phyloP scores from a whole-genome alignment of 1,284 basidiomycete species.

The Coniferiporia weirii region DNA sequence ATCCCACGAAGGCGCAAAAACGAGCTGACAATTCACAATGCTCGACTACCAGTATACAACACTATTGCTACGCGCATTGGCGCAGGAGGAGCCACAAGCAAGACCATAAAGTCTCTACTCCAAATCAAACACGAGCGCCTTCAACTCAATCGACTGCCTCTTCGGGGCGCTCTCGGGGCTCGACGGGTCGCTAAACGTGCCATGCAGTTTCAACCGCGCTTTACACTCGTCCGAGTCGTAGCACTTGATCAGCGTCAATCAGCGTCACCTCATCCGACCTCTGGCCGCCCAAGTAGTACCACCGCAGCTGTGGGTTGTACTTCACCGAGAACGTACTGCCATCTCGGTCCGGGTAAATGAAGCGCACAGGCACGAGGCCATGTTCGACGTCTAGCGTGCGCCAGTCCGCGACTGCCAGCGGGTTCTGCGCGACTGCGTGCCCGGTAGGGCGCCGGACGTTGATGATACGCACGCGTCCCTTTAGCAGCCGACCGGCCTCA shows the following conservation, averaged over 20 bases:
- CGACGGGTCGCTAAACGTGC: slow-evolving; percentile 37
- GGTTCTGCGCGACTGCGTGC: slow-evolving; percentile 40
- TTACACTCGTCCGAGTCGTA: slow-evolving; percentile 37
- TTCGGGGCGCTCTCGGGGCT: slow-evolving; percentile 36
- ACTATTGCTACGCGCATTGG: too few species aligned
- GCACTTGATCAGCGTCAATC: slow-evolving; percentile 21
- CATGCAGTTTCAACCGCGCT: slow-evolving; percentile 42
- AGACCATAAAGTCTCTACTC: background rate
- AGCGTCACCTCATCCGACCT: slow-evolving; percentile 26
- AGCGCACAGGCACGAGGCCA: slow-evolving; percentile 31
- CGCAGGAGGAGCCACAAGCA: too few species aligned
- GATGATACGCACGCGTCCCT: slow-evolving; percentile 49
- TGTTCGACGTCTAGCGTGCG: slow-evolving; percentile 31
- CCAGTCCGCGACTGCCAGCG: slow-evolving; percentile 44
- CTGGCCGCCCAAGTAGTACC: slow-evolving; percentile 30
- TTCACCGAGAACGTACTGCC: slow-evolving; percentile 32
- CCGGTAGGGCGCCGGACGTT: slow-evolving; percentile 52
- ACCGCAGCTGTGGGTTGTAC: slow-evolving; percentile 24
- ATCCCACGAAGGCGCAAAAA: too few species aligned
- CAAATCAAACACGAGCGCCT: slow-evolving; percentile 35
- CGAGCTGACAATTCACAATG: too few species aligned
- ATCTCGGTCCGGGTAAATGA: slow-evolving; percentile 31
- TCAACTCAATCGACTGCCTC: slow-evolving; percentile 40
- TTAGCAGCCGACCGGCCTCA: slow-evolving; percentile 43
- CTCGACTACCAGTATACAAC: too few species aligned